These are phyloP conservation scores for Trichophyton schoenleinii DNA, from an alignment of 2,329 filamentous ascomycete genomes.

Conservation along the genomic window DNA sequence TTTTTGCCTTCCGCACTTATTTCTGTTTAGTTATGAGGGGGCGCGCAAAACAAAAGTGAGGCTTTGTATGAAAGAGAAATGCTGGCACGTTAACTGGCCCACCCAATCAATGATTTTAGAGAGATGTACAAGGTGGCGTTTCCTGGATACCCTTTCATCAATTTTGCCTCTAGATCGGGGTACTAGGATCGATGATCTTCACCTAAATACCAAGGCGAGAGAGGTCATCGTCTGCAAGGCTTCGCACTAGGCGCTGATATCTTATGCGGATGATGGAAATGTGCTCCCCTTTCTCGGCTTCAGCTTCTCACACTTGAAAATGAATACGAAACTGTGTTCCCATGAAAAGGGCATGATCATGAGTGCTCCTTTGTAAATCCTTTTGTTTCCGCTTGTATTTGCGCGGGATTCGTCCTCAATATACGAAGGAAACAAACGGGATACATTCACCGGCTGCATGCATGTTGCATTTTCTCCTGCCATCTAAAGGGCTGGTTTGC, in stretches of 20 bases:
- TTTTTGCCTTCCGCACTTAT: background rate
- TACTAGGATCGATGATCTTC: conserved; percentile 1
- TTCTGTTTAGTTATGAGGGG: background rate
- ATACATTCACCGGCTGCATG: background rate
- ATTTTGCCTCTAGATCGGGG: background rate
- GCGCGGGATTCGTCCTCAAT: background rate
- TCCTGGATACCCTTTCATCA: background rate
- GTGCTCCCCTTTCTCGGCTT: background rate
- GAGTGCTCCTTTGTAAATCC: background rate
- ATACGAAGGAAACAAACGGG: background rate
- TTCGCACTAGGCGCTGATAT: background rate
- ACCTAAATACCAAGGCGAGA: background rate
- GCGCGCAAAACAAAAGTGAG: background rate
- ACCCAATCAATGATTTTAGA: background rate
- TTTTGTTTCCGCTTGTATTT: background rate
- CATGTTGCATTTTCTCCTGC: background rate
- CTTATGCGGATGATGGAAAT: background rate
- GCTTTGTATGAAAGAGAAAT: background rate
- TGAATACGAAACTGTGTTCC: conserved; percentile 1
- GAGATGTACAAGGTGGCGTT: background rate
- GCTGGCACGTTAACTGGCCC: background rate
- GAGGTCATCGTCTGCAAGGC: background rate
- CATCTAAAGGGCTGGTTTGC: background rate
- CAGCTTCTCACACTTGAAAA: background rate
- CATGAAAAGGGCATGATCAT: background rate